Evolutionary conservation across 2,329 filamentous ascomycete genomes (phyloP).

Genomic region (Calonectria pseudoreteaudii): DNA sequence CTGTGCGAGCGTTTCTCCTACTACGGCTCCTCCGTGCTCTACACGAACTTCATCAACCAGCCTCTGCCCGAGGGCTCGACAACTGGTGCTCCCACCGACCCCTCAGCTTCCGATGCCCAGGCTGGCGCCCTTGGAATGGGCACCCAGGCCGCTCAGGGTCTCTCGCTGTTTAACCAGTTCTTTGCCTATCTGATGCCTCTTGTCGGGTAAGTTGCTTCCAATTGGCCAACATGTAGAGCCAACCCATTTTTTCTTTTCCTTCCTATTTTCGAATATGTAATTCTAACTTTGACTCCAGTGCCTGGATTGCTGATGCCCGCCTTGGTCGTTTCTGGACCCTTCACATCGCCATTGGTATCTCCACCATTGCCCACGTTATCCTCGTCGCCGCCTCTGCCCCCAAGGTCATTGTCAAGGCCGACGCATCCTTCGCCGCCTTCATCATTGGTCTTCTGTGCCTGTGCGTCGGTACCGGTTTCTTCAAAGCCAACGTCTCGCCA

Average conservation of each 20-base stretch:
- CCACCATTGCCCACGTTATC: slow-evolving; percentile 74
- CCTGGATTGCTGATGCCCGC: slow-evolving; percentile 74
- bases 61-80: slow-evolving; percentile 64
- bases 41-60: slow-evolving; percentile 74
- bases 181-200: slow-evolving; percentile 72
- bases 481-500: slow-evolving; percentile 84
- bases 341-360: slow-evolving; percentile 73
- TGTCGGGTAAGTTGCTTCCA: slow-evolving; percentile 56
- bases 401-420: slow-evolving; percentile 67
- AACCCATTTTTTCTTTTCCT: background rate
- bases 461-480: slow-evolving; percentile 78
- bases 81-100: slow-evolving; percentile 60
- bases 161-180: slow-evolving; percentile 68
- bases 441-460: slow-evolving; percentile 71
- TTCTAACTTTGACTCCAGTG: slow-evolving; percentile 44
- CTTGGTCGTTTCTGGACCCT: slow-evolving; percentile 81
- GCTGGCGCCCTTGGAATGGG: slow-evolving; percentile 70
- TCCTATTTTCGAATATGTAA: background rate
- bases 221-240: slow-evolving; percentile 28
- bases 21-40: slow-evolving; percentile 77
- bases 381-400: slow-evolving; percentile 75
- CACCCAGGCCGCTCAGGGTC: slow-evolving; percentile 63
- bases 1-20: slow-evolving; percentile 83
- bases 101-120: slow-evolving; percentile 40
- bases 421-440: slow-evolving; percentile 72